Conservation (phyloP, 176 grass and related monocot genomes). For the Paspalum vaginatum region DNA sequence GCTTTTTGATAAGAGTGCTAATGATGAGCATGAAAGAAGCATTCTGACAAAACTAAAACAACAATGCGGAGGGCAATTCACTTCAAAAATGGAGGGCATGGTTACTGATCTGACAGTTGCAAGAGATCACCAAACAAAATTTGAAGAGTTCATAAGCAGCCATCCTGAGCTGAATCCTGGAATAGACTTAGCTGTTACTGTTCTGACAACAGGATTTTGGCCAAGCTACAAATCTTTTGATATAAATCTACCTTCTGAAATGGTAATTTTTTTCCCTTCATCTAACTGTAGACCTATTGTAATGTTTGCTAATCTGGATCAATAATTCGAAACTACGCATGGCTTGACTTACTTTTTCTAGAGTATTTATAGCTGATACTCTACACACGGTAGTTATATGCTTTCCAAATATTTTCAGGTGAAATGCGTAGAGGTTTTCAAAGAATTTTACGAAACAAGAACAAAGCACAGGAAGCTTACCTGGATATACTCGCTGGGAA, state of each 20-base stretch:
- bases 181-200: constrained; percentile 78
- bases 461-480: constrained; percentile 86
- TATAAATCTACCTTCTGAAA: constrained; percentile 90
- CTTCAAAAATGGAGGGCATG: constrained; percentile 99
- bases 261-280: constrained; percentile 51
- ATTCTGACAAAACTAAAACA: constrained; percentile 97
- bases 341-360: constrained; percentile 24
- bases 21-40: constrained; percentile 95
- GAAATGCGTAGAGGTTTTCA: constrained; percentile 90
- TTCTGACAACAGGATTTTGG: constrained; percentile 96
- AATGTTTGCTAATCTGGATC: constrained; percentile 16
- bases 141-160: constrained; percentile 79
- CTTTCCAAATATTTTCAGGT: constrained; percentile 52
- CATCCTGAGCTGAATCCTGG: constrained; percentile 65
- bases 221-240: constrained; percentile 94
- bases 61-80: constrained; percentile 92
- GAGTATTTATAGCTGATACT: constrained; percentile 1
- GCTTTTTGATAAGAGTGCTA: constrained; percentile 95
- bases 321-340: not conserved
- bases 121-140: constrained; percentile 80
- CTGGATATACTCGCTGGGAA: constrained; percentile 86
- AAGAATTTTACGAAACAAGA: constrained; percentile 89
- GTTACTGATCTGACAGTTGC: constrained; percentile 83
- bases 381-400: constrained; percentile 11
- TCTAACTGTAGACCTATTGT: not conserved